Base-by-base conservation (phyloP, 768 basidiomycete genomes). In the Lactifluus echinatus region DNA sequence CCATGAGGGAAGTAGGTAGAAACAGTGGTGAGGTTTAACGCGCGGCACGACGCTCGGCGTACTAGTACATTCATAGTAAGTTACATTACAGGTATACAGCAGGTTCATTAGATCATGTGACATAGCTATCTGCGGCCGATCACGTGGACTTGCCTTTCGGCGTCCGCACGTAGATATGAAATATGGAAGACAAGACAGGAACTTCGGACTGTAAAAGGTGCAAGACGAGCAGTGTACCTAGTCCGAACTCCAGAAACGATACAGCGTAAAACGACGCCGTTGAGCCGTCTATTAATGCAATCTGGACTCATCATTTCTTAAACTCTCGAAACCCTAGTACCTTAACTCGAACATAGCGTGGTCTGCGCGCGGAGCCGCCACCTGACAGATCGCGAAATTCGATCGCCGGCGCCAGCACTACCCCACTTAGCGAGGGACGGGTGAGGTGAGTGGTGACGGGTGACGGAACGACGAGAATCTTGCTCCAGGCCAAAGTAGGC, bases 391-490 rank as follows among this genome's bases (percentile, higher is more conserved):
- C 37, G 23, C 29, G 45, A 7, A 17, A 37, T 4, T 48, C 39
- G 15, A 39, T 23, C 10, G 44, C n/a, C n/a, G n/a, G n/a, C n/a
- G n/a, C n/a, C n/a, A n/a, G n/a, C n/a, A 17, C 11, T n/a, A 1
- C 19, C 52, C 57, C 52, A 53, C 17, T 31, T 7, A 46, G 24
- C 2, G 37, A 29, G 51, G n/a, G 33, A 8, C 52, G 45, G 2
- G 44, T 1, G 15, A n/a, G 26, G 3, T 26, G 29, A 8, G 50
- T 33, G 15, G 29, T 17, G 8, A 45, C 47, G 11, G 57, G 46
- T 7, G 51, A 49, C 2, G 57, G 57, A 7, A 58, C 46, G 33
- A 58, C 46, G 29, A 53, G 57, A 8, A 58, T 53, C 39, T 58
- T 58, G 10, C 46, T 52, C 52, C 57, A 53, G 2, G 45, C 46